These are phyloP conservation scores for Mortierella sp. DNA, from an alignment of 371 early-diverging fungal genomes.

Conservation along the genomic window DNA sequence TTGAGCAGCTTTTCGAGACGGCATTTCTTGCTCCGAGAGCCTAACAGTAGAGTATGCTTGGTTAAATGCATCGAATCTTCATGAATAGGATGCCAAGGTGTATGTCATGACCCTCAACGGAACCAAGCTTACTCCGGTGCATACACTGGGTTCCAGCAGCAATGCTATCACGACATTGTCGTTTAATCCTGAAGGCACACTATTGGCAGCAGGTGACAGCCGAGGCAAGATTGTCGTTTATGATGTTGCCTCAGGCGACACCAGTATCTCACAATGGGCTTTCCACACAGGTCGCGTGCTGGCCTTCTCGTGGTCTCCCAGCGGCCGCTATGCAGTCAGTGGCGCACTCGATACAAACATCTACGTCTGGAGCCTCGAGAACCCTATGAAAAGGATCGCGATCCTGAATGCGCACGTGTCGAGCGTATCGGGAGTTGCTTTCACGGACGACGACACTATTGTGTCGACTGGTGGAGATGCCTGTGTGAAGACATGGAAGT, in stretches of 20 bases:
- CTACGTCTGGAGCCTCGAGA: slow-evolving; percentile 89
- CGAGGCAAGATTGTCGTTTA: slow-evolving; percentile 85
- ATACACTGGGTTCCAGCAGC: slow-evolving; percentile 60
- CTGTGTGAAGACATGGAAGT: slow-evolving; percentile 80
- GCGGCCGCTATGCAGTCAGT: slow-evolving; percentile 80
- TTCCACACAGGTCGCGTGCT: slow-evolving; percentile 92
- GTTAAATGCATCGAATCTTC: neutral
- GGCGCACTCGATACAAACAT: slow-evolving; percentile 91
- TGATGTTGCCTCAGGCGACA: slow-evolving; percentile 64
- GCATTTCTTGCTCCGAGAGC: too few species aligned
- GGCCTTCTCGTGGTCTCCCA: slow-evolving; percentile 81
- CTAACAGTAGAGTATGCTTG: neutral
- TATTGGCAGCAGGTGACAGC: slow-evolving; percentile 87
- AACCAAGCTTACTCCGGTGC: slow-evolving; percentile 27
- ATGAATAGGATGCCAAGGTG: slow-evolving; percentile 60
- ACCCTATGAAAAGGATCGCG: slow-evolving; percentile 78
- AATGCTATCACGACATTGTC: slow-evolving; percentile 82
- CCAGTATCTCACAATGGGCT: slow-evolving; percentile 82
- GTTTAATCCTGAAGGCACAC: slow-evolving; percentile 74
- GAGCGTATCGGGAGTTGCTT: slow-evolving; percentile 78
- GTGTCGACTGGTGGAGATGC: slow-evolving; percentile 88
- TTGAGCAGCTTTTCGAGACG: too few species aligned
- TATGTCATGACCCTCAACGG: slow-evolving; percentile 46
- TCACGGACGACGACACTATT: slow-evolving; percentile 69
- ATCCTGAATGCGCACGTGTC: slow-evolving; percentile 90